Conservation (phyloP, 176 grass and related monocot genomes). For the Carex myosuroides region DNA sequence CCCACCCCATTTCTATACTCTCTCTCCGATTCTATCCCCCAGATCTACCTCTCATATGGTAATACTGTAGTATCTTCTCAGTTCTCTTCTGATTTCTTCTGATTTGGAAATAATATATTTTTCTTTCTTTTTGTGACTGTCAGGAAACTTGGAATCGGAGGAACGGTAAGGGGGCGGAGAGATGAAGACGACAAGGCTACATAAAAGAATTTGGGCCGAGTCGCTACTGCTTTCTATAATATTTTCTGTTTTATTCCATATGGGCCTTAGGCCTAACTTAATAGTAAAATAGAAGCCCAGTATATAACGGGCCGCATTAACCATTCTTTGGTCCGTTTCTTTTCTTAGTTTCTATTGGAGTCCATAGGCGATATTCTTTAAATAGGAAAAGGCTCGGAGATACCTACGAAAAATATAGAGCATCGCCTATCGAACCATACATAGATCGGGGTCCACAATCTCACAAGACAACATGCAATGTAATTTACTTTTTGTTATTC, state of each 20-base stretch:
- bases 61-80: neutral
- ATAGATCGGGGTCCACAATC: neutral
- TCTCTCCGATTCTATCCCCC: neutral
- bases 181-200: neutral
- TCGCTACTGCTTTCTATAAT: too few relatives aligned
- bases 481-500: constrained; percentile 3
- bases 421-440: neutral
- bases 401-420: neutral
- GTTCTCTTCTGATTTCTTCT: neutral
- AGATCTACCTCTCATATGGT: neutral
- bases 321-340: neutral
- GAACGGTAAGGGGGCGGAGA: neutral
- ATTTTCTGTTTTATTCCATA: neutral
- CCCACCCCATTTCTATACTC: constrained; percentile 38
- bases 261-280: neutral
- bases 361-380: neutral
- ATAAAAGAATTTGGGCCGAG: neutral
- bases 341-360: neutral
- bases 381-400: neutral
- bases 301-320: neutral
- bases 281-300: neutral
- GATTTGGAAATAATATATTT: neutral
- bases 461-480: neutral
- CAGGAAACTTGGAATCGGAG: neutral
- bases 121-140: neutral